Base-by-base conservation (phyloP, 345 rosid species). In the Eucalyptus pumila region DNA sequence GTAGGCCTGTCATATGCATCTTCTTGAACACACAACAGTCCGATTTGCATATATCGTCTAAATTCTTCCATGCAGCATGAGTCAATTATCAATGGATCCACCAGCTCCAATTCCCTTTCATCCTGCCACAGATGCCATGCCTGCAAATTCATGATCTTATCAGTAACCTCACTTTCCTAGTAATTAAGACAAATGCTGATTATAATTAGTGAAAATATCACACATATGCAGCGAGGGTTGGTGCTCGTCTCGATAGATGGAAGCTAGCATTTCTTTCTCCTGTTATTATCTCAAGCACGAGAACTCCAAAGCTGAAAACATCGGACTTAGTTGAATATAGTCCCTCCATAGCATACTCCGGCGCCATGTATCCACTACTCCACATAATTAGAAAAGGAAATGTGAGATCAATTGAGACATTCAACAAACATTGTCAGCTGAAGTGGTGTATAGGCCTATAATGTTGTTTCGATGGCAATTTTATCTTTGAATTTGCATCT, bases 41-140 rank as follows among this genome's bases (percentile, higher is more conserved):
- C 96, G 5, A 96, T 93, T 62, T 94, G 95, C 34, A 95, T 90
- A 76, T 92, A 95, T 90, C 93, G 91, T 58, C 91, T 87, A n/a
- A 94, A 93, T 91, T 96, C 95, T 47, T 51, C 88, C 23, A 60
- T 92, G 26, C 88, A 89, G 90, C 91, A 93, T 4, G 89, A 89
- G 17, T 90, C 89, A 6, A 7, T 86, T 21, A 95, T 44, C 87
- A 81, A 32, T 34, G 94, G 92, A 90, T 96, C 97, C 81, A 95
- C 45, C 19, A 95, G 90, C 45, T 94, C 90, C 90, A 92, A 62
- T 15, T 91, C 94, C 85, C 91, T 80, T 34, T 94, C 92, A 8
- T 93, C 92, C 40, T 90, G 93, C 96, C 96, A 95, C 52, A 92
- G 92, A 87, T 90, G 90, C 97, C 96, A 95, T 4, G 93, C 95